Evolutionary conservation across 768 basidiomycete species (phyloP).

Genomic region (Tubosaeta sp.): DNA sequence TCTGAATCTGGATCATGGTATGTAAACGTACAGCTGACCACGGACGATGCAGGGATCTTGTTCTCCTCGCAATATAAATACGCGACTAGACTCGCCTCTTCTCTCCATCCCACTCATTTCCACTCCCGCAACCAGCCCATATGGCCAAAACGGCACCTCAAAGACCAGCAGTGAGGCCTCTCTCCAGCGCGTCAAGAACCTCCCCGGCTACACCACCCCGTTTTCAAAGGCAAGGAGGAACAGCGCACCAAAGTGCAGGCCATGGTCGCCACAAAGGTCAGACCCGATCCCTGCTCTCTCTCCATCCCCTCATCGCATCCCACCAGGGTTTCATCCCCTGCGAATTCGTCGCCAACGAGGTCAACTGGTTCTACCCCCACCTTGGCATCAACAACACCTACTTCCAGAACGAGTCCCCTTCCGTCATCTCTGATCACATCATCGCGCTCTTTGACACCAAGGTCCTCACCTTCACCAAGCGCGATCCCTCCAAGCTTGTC

Average conservation of each 20-base stretch:
- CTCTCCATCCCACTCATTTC: conserved; percentile 9
- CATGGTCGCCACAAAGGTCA: conserved; percentile 71
- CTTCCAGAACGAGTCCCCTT: conserved; percentile 69
- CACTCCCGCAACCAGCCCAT: conserved; percentile 9
- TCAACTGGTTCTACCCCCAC: conserved; percentile 93
- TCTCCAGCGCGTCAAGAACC: conserved; percentile 64
- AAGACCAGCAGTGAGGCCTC: conserved; percentile 45
- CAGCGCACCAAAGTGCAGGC: conserved; percentile 79
- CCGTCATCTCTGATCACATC: conserved; percentile 80
- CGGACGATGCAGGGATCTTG: conserved; percentile 9
- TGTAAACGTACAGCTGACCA: background rate
- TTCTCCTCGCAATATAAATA: conserved; percentile 23
- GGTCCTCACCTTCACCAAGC: conserved; percentile 88
- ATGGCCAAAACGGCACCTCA: conserved; percentile 17
- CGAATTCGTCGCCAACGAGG: conserved; percentile 82
- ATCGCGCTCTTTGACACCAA: conserved; percentile 96
- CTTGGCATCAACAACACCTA: conserved; percentile 91
- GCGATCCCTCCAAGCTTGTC: conserved; percentile 82
- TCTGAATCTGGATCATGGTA: conserved; percentile 16
- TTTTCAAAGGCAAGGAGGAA: conserved; percentile 87
- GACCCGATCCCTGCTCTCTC: conserved; percentile 4
- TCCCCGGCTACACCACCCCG: conserved; percentile 89
- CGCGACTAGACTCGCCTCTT: too few species aligned
- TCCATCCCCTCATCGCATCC: conserved; percentile 4
- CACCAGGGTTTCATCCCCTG: conserved; percentile 86